These are phyloP conservation scores for Yamadazyma sp. DNA, from an alignment of 805 yeast genomes.

Conservation along the genomic window DNA sequence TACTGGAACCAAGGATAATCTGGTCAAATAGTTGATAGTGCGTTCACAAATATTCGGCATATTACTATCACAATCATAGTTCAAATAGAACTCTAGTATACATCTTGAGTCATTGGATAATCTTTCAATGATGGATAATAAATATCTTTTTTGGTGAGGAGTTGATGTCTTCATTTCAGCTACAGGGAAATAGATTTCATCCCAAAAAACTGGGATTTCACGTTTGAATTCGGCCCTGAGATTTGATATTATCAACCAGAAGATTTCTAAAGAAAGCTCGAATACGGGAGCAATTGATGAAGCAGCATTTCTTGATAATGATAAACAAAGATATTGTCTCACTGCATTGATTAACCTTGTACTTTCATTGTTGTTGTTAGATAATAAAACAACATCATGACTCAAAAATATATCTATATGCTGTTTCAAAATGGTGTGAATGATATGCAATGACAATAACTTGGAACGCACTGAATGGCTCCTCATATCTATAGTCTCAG, in stretches of 20 bases:
- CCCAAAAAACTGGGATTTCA: slow-evolving; percentile 91
- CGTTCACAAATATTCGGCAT: slow-evolving; percentile 85
- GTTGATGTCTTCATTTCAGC: slow-evolving; percentile 90
- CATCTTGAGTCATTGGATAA: slow-evolving; percentile 87
- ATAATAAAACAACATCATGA: slow-evolving; percentile 49
- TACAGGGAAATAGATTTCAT: slow-evolving; percentile 91
- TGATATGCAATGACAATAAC: slow-evolving; percentile 78
- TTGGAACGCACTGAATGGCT: slow-evolving; percentile 93
- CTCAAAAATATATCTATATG: slow-evolving; percentile 79
- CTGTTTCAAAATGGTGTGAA: slow-evolving; percentile 80
- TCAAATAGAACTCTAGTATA: slow-evolving; percentile 86
- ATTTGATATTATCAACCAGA: slow-evolving; percentile 83
- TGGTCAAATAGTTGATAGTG: slow-evolving; percentile 74
- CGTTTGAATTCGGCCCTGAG: slow-evolving; percentile 84
- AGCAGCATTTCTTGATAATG: slow-evolving; percentile 88
- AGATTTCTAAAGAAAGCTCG: slow-evolving; percentile 87
- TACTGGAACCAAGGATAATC: slow-evolving; percentile 64
- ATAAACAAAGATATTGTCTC: slow-evolving; percentile 77
- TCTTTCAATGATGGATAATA: slow-evolving; percentile 75
- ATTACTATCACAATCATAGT: slow-evolving; percentile 87
- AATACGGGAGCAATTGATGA: slow-evolving; percentile 88
- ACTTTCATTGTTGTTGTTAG: slow-evolving; percentile 47
- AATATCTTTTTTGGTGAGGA: slow-evolving; percentile 86
- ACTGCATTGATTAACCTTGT: slow-evolving; percentile 73
- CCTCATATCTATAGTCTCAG: slow-evolving; percentile 75